phyloP scores from a whole-genome alignment of 176 grass and related monocot species.

The Puya raimondii region DNA sequence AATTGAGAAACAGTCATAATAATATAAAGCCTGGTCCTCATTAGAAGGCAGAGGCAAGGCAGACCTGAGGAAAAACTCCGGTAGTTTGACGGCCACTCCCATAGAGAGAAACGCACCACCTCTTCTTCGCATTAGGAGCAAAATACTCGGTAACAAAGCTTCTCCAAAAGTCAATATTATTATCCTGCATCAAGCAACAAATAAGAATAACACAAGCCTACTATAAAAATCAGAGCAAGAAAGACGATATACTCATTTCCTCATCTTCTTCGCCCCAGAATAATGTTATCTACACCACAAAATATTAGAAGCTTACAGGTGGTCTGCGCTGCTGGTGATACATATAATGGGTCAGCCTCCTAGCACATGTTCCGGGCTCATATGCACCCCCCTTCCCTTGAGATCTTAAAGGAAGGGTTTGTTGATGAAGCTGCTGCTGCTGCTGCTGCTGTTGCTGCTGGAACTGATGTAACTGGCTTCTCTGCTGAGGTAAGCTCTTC shows the following conservation, averaged over 20 bases:
- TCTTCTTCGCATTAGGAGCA: conserved; percentile 90
- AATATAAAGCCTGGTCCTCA: not conserved
- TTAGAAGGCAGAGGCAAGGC: not conserved
- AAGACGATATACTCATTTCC: conserved; percentile 17
- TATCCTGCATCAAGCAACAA: conserved; percentile 44
- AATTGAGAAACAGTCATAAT: not conserved
- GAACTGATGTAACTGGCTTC: conserved; percentile 42
- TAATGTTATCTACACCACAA: conserved; percentile 1
- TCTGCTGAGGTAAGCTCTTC: conserved; percentile 54
- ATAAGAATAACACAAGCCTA: not conserved
- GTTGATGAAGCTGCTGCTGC: conserved; percentile 56
- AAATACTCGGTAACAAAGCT: conserved; percentile 95
- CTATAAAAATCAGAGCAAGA: conserved; percentile 11
- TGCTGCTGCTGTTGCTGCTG: conserved; percentile 48
- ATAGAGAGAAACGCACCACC: conserved; percentile 97
- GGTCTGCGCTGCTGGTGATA: conserved; percentile 94
- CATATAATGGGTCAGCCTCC: conserved; percentile 95
- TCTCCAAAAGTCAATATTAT: conserved; percentile 97
- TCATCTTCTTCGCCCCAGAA: not conserved
- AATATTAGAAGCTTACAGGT: conserved; percentile 39
- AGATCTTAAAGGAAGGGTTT: conserved; percentile 50
- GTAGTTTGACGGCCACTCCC: conserved; percentile 92
- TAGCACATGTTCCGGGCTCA: conserved; percentile 88
- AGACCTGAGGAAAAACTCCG: conserved; percentile 98
- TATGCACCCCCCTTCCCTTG: conserved; percentile 37